phyloP scores from a whole-genome alignment of 2,329 filamentous ascomycete species.

The Coniochaeta ligniaria region DNA sequence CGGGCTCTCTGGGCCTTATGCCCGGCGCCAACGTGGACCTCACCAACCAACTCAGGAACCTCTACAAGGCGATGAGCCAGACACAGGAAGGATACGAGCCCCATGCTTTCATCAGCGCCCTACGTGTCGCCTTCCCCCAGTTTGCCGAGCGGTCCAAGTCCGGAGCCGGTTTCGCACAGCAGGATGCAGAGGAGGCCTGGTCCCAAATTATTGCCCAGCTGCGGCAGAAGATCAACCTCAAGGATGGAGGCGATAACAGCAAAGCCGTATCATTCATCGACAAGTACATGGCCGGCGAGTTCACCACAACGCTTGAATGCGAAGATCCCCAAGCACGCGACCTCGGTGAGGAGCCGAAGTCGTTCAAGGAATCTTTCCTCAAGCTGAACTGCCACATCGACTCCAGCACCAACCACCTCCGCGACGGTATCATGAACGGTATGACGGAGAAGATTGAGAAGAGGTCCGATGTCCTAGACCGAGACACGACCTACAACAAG shows the following conservation, averaged over 20 bases:
- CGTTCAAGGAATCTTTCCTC: conserved; percentile 68
- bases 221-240: conserved; percentile 66
- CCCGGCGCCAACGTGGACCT: conserved; percentile 58
- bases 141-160: conserved; percentile 85
- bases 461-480: conserved; percentile 66
- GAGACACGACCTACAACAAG: conserved; percentile 83
- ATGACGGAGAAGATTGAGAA: conserved; percentile 82
- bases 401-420: conserved; percentile 76
- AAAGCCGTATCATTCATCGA: conserved; percentile 70
- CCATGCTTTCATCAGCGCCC: conserved; percentile 70
- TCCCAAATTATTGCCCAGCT: conserved; percentile 87
- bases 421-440: conserved; percentile 77
- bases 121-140: conserved; percentile 78
- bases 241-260: conserved; percentile 36
- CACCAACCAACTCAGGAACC: conserved; percentile 66
- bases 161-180: conserved; percentile 84
- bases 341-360: conserved; percentile 62
- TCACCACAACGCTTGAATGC: conserved; percentile 72
- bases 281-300: conserved; percentile 80
- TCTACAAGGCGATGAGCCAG: conserved; percentile 84
- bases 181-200: conserved; percentile 98
- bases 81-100: conserved; percentile 86
- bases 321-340: conserved; percentile 74
- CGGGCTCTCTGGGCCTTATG: conserved; percentile 7
- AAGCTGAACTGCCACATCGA: conserved; percentile 97